phyloP scores from a whole-genome alignment of 768 basidiomycete species.

The Phaeotremella skinneri region DNA sequence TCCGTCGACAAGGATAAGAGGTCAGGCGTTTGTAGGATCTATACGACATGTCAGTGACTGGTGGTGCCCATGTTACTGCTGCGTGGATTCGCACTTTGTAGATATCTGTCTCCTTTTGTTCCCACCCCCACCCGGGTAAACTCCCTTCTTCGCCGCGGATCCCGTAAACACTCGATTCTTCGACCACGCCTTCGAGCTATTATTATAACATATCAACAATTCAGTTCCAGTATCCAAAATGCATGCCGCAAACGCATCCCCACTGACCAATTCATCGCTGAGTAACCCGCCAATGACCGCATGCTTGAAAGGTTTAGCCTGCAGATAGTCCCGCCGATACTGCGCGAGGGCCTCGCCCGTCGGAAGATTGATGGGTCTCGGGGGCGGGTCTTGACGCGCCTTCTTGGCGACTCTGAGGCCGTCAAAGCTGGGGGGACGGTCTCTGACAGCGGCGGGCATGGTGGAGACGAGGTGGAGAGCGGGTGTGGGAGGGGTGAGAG shows the following conservation, averaged over 20 bases:
- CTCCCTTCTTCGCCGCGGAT: constrained; percentile 43
- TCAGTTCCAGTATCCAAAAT: constrained; percentile 1
- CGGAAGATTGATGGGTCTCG: constrained; percentile 18
- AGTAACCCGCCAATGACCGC: constrained; percentile 76
- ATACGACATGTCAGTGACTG: too few relatives aligned
- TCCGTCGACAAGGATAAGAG: constrained; percentile 74
- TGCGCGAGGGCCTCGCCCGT: constrained; percentile 12
- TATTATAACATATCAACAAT: constrained; percentile 2
- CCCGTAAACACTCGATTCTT: constrained; percentile 48
- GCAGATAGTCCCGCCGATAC: constrained; percentile 56
- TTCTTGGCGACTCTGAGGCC: not conserved
- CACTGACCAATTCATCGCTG: constrained; percentile 71
- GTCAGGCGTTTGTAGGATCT: constrained; percentile 98
- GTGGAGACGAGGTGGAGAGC: not conserved
- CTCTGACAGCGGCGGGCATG: not conserved
- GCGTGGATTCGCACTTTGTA: constrained; percentile 85
- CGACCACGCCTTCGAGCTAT: constrained; percentile 49
- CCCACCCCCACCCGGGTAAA: constrained; percentile 52
- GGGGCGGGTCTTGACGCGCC: constrained; percentile 1
- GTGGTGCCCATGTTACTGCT: not conserved
- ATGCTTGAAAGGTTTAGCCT: constrained; percentile 74
- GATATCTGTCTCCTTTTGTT: constrained; percentile 92
- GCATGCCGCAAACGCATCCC: not conserved
- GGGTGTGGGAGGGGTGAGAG: not conserved
- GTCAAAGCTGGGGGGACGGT: not conserved